phyloP scores from a whole-genome alignment of 768 basidiomycete genomes.

The Mycena chlorophos region DNA sequence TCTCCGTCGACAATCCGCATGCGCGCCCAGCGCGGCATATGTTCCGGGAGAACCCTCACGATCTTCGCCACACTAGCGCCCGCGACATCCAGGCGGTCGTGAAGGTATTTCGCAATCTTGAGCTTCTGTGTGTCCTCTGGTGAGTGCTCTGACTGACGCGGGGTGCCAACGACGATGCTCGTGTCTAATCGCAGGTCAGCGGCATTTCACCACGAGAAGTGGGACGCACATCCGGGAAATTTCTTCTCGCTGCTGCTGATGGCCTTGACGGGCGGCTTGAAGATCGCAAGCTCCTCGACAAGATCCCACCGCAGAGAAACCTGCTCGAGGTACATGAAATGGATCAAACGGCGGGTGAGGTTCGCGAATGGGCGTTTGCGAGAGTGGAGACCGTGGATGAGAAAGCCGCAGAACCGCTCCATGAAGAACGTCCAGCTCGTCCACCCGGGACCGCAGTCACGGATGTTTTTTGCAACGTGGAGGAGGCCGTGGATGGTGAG shows the following conservation, averaged over 20 bases:
- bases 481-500: slow-evolving; percentile 25
- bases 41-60: neutral
- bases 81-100: neutral
- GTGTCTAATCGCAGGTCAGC: neutral
- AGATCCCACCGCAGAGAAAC: neutral
- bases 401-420: slow-evolving; percentile 27
- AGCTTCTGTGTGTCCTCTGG: neutral
- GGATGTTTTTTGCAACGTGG: slow-evolving; percentile 25
- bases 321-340: neutral
- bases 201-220: too few relatives aligned
- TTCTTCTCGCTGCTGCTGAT: neutral
- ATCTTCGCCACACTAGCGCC: neutral
- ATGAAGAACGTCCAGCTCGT: slow-evolving; percentile 28
- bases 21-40: neutral
- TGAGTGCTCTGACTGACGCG: neutral
- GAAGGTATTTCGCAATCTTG: neutral
- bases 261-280: neutral
- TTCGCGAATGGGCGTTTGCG: slow-evolving; percentile 20
- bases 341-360: slow-evolving; percentile 4
- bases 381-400: slow-evolving; percentile 19
- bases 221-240: neutral
- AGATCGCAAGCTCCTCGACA: neutral
- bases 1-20: neutral
- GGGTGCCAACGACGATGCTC: neutral
- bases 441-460: slow-evolving; percentile 25